A percentile compares a stretch with the other conserved stretches of the same genome.
phyloP scores from a whole-genome alignment of 768 basidiomycete species.

The Calocybe cyanea region DNA sequence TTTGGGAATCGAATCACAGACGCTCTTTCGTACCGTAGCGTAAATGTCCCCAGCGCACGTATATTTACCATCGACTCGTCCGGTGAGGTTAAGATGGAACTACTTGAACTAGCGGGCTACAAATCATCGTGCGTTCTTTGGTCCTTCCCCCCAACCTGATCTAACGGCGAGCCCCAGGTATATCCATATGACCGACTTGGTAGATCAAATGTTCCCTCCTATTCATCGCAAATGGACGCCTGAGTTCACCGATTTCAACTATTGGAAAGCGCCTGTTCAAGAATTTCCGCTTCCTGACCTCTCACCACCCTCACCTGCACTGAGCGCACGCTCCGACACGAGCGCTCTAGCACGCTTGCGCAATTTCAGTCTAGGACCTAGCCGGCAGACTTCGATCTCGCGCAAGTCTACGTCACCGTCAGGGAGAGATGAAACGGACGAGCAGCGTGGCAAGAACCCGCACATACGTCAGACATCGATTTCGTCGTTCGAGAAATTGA shows the following conservation, averaged over 20 bases:
- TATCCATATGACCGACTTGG: conserved; percentile 99
- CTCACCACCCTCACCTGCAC: conserved; percentile 84
- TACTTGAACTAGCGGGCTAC: conserved; percentile 94
- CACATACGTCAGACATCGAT: conserved; percentile 73
- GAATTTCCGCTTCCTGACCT: conserved; percentile 79
- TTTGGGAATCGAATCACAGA: conserved; percentile 99
- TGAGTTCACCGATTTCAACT: conserved; percentile 97
- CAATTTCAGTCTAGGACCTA: conserved; percentile 72
- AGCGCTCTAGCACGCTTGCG: conserved; percentile 71
- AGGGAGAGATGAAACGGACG: conserved; percentile 15
- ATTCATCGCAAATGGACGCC: conserved; percentile 85
- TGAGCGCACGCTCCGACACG: conserved; percentile 90
- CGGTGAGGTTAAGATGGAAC: conserved; percentile 95
- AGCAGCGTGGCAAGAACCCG: conserved; percentile 23
- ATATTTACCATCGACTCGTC: conserved; percentile 97
- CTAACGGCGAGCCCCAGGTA: conserved; percentile 50
- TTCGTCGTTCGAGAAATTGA: conserved; percentile 72
- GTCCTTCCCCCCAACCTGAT: neutral
- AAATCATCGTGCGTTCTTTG: conserved; percentile 70
- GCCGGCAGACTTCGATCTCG: conserved; percentile 27
- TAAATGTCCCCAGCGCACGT: conserved; percentile 88
- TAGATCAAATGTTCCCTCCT: conserved; percentile 99
- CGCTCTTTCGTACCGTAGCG: conserved; percentile 94
- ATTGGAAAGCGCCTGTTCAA: conserved; percentile 81
- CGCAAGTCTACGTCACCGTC: conserved; percentile 27